These are phyloP conservation scores for Phytophthora multivora DNA, from an alignment of 352 stramenopile species.

Conservation along the genomic window DNA sequence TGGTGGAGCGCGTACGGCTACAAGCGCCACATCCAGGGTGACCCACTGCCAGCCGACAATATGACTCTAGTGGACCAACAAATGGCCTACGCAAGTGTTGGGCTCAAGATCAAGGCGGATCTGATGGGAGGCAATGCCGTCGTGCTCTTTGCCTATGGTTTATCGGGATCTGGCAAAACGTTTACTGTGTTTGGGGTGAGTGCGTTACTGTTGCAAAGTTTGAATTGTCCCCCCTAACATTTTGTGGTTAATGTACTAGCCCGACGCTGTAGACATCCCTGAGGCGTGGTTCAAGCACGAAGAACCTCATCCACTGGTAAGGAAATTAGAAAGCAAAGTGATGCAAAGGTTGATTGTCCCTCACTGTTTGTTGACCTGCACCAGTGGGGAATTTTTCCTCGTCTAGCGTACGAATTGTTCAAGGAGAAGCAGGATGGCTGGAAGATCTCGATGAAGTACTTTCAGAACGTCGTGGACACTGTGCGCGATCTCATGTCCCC, in stretches of 20 bases:
- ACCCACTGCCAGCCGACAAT: slow-evolving; percentile 61
- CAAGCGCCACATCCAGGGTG: slow-evolving; percentile 82
- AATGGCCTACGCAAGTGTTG: slow-evolving; percentile 88
- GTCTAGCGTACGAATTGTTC: slow-evolving; percentile 94
- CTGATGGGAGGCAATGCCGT: slow-evolving; percentile 92
- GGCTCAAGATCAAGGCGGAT: slow-evolving; percentile 93
- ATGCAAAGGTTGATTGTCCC: background rate
- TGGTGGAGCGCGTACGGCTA: slow-evolving; percentile 96
- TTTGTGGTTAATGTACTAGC: slow-evolving; percentile 33
- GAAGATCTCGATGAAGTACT: slow-evolving; percentile 98
- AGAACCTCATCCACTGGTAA: slow-evolving; percentile 79
- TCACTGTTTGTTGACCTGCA: background rate
- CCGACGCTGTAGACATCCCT: slow-evolving; percentile 92
- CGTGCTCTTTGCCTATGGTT: slow-evolving; percentile 93
- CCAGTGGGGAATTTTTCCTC: slow-evolving; percentile 92
- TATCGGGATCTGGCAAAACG: slow-evolving; percentile 93
- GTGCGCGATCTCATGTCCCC: slow-evolving; percentile 95
- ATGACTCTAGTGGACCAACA: slow-evolving; percentile 93
- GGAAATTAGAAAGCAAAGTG: background rate
- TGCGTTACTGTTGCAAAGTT: background rate
- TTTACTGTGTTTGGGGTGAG: slow-evolving; percentile 92
- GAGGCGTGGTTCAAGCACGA: slow-evolving; percentile 95
- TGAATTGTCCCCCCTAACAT: background rate
- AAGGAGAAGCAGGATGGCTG: slow-evolving; percentile 94
- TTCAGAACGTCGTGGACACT: slow-evolving; percentile 96